Evolutionary conservation across 164 flowering plant species (phyloP), one percentile per base, ranked within the genome.

Genomic region (Umbilicus rupestris): DNA sequence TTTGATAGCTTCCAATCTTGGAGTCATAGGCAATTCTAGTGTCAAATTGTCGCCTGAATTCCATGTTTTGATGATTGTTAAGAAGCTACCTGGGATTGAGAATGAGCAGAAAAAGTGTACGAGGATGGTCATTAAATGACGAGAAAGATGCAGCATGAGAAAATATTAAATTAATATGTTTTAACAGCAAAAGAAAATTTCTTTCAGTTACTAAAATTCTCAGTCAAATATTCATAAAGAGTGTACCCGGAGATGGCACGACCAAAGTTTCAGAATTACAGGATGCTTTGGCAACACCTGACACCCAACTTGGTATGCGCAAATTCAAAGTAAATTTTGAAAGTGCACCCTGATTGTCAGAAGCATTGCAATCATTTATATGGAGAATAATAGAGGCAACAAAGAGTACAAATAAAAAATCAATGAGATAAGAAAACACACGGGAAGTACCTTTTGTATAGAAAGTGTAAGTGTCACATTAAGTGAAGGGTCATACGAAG

Each of bases 281-380:
- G 31, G 70, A 44, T 62, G 82, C 92, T 65, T 66, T 74, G 28
- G 85, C 79, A 66, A 81, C 92, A 66, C 45, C 57, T 55, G 79
- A 76, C 31, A 95, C 73, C 99, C 99, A 94, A 42, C 33, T 16
- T 22, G 99, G 97, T 68, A 91, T 76, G 35, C 96, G 81, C 70
- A 94, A 63, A 62, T 88, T 81, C 75, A 94, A 70, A 29, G 78
- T 74, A 44, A 92, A 86, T 67, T 73, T 31, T 33, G 67, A 50
- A 49, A 63, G 75, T 55, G 70, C 65, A 20, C 69, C 83, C 87
- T 83, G 76, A 30, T 15, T 60, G 64, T 60, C 64, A 30, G 22
- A 62, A 33, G 39, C 41, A 62, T 33, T 12, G 24, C 26, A 20
- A 33, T 9, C 20, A 2, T 33, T 15, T 15, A 33, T 26, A 62